Conservation (phyloP, 2,329 filamentous ascomycete species). For the Alternaria gaisen region DNA sequence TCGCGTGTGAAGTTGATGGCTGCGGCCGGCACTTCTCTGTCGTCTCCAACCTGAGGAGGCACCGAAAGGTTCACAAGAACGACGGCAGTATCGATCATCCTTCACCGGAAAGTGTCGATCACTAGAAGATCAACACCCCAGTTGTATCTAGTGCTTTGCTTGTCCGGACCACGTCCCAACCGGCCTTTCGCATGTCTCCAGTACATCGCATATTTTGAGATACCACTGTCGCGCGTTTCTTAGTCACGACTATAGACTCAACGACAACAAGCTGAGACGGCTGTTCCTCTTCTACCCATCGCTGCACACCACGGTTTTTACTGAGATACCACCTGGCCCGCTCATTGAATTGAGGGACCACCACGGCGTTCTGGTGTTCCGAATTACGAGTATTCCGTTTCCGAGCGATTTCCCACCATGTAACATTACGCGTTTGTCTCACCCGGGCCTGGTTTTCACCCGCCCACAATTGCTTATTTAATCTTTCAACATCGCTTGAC, state of each 20-base stretch:
- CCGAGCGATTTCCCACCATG: constrained; percentile 39
- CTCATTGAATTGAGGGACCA: constrained; percentile 15
- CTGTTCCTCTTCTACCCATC: constrained; percentile 41
- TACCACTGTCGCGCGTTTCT: constrained; percentile 48
- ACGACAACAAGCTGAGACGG: constrained; percentile 40
- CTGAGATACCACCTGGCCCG: constrained; percentile 34
- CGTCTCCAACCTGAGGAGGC: constrained; percentile 91
- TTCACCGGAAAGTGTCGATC: constrained; percentile 57
- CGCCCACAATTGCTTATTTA: constrained; percentile 15
- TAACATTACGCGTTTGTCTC: constrained; percentile 39
- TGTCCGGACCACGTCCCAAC: constrained; percentile 14
- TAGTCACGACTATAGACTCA: constrained; percentile 37
- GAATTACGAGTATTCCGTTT: constrained; percentile 37
- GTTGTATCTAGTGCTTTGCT: constrained; percentile 12
- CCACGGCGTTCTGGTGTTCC: constrained; percentile 35
- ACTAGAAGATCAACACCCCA: constrained; percentile 30
- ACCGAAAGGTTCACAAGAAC: constrained; percentile 95
- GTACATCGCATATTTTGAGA: constrained; percentile 43
- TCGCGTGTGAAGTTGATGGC: constrained; percentile 91
- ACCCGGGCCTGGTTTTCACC: constrained; percentile 12
- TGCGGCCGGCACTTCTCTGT: constrained; percentile 97
- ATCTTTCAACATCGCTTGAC: constrained; percentile 28
- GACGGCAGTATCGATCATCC: constrained; percentile 61
- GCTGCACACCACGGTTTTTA: constrained; percentile 34
- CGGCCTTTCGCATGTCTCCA: constrained; percentile 5